Evolutionary conservation across 176 grass and related monocot genomes (phyloP), one percentile per base, ranked within the genome.

Genomic region (Elaeis guineensis): DNA sequence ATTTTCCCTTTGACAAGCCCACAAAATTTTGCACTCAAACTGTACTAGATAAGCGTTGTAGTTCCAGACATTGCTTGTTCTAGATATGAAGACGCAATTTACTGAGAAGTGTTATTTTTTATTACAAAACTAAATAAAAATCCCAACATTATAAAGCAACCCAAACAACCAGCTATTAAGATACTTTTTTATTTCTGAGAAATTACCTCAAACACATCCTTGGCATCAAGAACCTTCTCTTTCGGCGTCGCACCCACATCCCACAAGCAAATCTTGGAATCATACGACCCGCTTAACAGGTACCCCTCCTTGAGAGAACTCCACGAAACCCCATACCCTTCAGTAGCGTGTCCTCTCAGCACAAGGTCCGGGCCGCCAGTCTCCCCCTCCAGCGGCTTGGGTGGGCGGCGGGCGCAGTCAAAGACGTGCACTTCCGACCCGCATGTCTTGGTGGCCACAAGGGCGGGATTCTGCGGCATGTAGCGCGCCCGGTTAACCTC

Each of bases 291-390:
- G 39, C 87, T 98, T 74, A 98, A 65, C 4, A 98, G 63, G 61
- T 59, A 83, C 5, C 93, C 93, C 67, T 92, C 87, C 71, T 78
- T 98, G 44, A 81, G 26, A 0, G 66, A 69, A 58, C 75, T 92
- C 93, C 93, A 98, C 21, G 81, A 83, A 52, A 98, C 71, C 4
- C 93, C 93, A 48, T 98, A 98, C 26, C 93, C 93, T 79, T 98
- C 93, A 0, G 78, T 83, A 0, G 56, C 76, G 55, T 89, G 93
- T 0, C 93, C 93, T 75, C 53, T 82, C 23, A 98, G 84, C 59
- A 92, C 67, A 50, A 81, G 63, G 51, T 86, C 81, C 21, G 89
- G 52, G 28, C 79, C 77, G 19, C 59, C 35, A 54, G 76, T 72
- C 55, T 58, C 81, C 57, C 15, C 57, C 11, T 49, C 50, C 18